A percentile compares a stretch with the other conserved stretches of the same genome.
Conservation (phyloP, 371 early-diverging fungal species). For the Conidiobolus incongruus region DNA sequence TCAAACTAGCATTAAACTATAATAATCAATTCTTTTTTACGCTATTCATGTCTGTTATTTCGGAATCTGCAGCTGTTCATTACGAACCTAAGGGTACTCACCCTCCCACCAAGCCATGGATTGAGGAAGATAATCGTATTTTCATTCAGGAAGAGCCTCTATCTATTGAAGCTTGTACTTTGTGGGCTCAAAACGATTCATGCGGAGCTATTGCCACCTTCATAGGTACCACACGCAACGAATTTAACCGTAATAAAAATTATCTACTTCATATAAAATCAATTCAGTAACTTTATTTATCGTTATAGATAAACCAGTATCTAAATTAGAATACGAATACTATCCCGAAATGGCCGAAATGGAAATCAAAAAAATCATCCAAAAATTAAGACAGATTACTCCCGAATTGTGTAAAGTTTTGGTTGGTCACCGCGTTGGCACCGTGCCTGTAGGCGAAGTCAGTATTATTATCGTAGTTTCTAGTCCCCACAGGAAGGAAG, state of each 20-base stretch:
- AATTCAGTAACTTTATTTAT: not conserved
- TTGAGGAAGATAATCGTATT: too few relatives aligned
- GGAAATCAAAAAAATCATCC: not conserved
- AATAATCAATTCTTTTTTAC: too few relatives aligned
- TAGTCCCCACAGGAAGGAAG: constrained; percentile 51
- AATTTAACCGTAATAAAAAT: constrained; percentile 1
- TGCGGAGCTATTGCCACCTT: not conserved
- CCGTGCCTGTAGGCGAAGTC: constrained; percentile 53
- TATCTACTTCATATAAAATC: not conserved
- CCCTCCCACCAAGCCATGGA: too few relatives aligned
- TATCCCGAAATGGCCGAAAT: not conserved
- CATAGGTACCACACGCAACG: not conserved
- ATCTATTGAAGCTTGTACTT: too few relatives aligned
- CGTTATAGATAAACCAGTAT: not conserved
- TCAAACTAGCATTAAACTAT: too few relatives aligned
- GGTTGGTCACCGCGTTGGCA: constrained; percentile 37
- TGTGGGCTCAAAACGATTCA: too few relatives aligned
- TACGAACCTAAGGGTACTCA: too few relatives aligned
- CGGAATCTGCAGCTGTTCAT: too few relatives aligned
- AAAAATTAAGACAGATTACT: not conserved
- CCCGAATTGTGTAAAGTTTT: not conserved
- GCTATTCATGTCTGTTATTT: too few relatives aligned
- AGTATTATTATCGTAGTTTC: constrained; percentile 62
- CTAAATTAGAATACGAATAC: not conserved
- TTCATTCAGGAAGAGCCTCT: too few relatives aligned